These are phyloP conservation scores for Elsinoe ampelina DNA, from an alignment of 2,329 filamentous ascomycete species.

Conservation along the genomic window DNA sequence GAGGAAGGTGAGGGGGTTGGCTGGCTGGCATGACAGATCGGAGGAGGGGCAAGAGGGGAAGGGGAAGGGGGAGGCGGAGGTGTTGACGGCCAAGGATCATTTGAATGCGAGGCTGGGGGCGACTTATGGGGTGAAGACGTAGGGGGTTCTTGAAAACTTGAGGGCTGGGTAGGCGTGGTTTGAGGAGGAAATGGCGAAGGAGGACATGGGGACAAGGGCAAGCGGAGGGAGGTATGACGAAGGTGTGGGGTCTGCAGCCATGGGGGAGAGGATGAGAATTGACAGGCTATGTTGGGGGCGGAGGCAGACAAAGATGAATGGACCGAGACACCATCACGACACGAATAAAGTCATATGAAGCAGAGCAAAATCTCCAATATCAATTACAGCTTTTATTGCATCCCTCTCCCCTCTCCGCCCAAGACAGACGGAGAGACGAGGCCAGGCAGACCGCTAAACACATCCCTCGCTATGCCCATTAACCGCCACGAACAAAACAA, in stretches of 20 bases:
- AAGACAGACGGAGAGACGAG: no score
- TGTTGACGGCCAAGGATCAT: conserved; percentile 51
- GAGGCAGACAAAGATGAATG: no score
- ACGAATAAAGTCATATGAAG: no score
- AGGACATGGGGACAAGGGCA: no score
- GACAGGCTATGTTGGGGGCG: no score
- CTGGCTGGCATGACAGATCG: conserved; percentile 20
- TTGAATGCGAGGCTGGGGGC: conserved; percentile 47
- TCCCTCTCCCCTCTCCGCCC: not conserved
- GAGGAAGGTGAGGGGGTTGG: conserved; percentile 19
- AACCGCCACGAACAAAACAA: not conserved
- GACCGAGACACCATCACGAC: no score
- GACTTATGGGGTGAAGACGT: conserved; percentile 42
- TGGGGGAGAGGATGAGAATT: no score
- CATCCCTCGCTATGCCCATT: conserved; percentile 9
- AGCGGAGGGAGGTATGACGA: no score
- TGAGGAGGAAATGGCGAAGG: no score
- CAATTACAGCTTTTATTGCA: conserved; percentile 4
- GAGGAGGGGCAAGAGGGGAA: not conserved
- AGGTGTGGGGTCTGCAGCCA: no score
- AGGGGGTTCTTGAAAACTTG: not conserved
- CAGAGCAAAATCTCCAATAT: not conserved
- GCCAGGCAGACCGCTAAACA: not conserved
- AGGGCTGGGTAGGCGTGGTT: not conserved
- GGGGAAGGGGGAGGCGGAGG: conserved; percentile 34